A percentile compares a stretch with the other conserved stretches of the same genome.
Conservation (phyloP, 2,329 filamentous ascomycete genomes). For the Elsinoe australis region DNA sequence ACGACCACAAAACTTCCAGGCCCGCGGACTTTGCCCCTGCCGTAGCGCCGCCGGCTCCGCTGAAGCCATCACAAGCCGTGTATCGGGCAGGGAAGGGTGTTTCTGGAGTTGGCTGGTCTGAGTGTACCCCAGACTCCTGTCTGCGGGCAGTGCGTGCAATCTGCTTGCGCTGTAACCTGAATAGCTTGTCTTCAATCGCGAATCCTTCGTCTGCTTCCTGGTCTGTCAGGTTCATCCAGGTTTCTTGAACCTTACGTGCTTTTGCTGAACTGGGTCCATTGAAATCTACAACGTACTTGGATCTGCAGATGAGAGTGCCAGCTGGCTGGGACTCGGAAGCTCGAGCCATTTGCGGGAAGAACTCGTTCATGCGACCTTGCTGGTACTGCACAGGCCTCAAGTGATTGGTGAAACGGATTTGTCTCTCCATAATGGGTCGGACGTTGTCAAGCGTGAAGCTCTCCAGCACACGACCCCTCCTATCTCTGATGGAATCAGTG, state of each 20-base stretch:
- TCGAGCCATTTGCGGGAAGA: background rate
- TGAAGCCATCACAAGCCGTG: constrained; percentile 64
- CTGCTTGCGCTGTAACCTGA: background rate
- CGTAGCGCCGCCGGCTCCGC: constrained; percentile 64
- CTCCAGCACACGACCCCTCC: background rate
- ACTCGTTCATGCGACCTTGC: background rate
- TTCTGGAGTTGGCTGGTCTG: background rate
- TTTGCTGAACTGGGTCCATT: background rate
- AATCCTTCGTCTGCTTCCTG: constrained; percentile 11
- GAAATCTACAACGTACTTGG: constrained; percentile 32
- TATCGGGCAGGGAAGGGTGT: constrained; percentile 34
- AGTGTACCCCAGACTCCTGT: background rate
- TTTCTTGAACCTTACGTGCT: background rate
- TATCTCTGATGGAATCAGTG: background rate
- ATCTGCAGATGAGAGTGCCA: constrained; percentile 45
- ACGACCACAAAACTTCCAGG: constrained; percentile 51
- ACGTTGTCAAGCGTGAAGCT: constrained; percentile 2
- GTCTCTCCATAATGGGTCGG: background rate
- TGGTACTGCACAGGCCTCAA: background rate
- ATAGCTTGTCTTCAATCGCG: background rate
- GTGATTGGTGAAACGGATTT: constrained; percentile 1
- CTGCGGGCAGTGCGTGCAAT: background rate
- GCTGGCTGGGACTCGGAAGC: constrained; percentile 33
- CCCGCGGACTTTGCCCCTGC: constrained; percentile 55
- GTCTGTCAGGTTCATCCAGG: constrained; percentile 5